Evolutionary conservation across 345 rosid genomes (phyloP).

Genomic region (Toxicodendron radicans): DNA sequence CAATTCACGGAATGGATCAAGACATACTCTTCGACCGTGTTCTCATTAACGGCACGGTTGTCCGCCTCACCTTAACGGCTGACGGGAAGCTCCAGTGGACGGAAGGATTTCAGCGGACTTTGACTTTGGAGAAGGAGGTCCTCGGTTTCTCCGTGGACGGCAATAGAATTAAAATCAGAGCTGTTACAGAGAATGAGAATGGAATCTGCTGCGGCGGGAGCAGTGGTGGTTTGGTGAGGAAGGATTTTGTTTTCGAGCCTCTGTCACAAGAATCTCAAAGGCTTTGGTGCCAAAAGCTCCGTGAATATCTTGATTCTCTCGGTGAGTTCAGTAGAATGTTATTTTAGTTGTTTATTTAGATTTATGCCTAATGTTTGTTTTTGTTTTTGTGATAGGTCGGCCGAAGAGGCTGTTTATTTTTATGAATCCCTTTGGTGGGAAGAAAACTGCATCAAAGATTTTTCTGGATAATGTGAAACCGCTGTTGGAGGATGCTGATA

Average conservation of each 20-base stretch:
- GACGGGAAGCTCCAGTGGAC: conserved; percentile 63
- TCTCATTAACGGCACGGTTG: conserved; percentile 36
- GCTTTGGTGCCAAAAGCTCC: conserved; percentile 66
- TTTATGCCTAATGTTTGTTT: not conserved
- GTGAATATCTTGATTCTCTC: conserved; percentile 52
- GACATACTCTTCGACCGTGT: conserved; percentile 47
- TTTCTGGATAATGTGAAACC: conserved; percentile 74
- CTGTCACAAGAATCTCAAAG: conserved; percentile 51
- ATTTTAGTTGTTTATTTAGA: no score
- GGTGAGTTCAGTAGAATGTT: conserved; percentile 36
- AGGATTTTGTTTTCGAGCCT: conserved; percentile 73
- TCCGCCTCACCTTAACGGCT: conserved; percentile 44
- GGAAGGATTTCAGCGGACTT: conserved; percentile 39
- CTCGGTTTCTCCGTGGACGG: conserved; percentile 66
- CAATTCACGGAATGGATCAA: not conserved
- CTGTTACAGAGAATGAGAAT: conserved; percentile 38
- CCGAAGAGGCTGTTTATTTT: conserved; percentile 73
- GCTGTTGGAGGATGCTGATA: conserved; percentile 68
- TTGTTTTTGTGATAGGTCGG: conserved; percentile 47
- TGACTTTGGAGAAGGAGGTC: conserved; percentile 55
- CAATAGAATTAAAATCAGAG: conserved; percentile 49
- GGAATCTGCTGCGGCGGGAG: conserved; percentile 53
- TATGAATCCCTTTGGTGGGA: conserved; percentile 92
- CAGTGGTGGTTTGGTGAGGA: conserved; percentile 51
- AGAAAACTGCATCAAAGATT: conserved; percentile 61